These are phyloP conservation scores for Danielozyma ontarioensis DNA, from an alignment of 805 yeast genomes.

Conservation along the genomic window DNA sequence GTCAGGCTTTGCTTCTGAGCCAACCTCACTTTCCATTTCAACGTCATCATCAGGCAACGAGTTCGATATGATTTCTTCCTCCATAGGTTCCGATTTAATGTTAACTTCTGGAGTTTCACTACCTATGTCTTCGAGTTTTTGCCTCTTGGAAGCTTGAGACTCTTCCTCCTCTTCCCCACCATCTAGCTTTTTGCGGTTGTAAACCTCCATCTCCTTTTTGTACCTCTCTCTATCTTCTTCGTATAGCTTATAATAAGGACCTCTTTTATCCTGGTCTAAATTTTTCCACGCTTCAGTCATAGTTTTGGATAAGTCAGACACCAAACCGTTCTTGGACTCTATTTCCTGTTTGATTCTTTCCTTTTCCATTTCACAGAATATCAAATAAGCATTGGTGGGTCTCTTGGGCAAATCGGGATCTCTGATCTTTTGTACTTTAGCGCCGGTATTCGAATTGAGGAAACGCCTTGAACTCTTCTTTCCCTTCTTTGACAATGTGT, in stretches of 20 bases:
- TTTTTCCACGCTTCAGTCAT: slow-evolving; percentile 84
- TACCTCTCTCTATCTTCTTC: slow-evolving; percentile 77
- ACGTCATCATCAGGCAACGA: neutral
- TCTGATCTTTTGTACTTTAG: slow-evolving; percentile 39
- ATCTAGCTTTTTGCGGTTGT: slow-evolving; percentile 27
- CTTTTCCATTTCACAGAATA: slow-evolving; percentile 83
- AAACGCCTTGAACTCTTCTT: slow-evolving; percentile 10
- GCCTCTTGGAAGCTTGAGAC: slow-evolving; percentile 5
- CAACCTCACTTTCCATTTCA: neutral
- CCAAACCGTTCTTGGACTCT: slow-evolving; percentile 43
- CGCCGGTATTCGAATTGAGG: slow-evolving; percentile 4
- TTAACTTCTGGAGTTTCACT: slow-evolving; percentile 1
- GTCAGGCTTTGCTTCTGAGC: too few species aligned
- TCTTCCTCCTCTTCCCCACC: slow-evolving; percentile 5
- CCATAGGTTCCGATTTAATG: slow-evolving; percentile 1
- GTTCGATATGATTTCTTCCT: slow-evolving; percentile 2
- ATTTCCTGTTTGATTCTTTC: slow-evolving; percentile 60
- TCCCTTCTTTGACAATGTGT: slow-evolving; percentile 12
- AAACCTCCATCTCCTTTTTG: slow-evolving; percentile 62
- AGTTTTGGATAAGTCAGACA: slow-evolving; percentile 65
- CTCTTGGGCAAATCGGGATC: slow-evolving; percentile 86
- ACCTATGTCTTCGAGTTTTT: slow-evolving; percentile 8
- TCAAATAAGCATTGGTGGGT: slow-evolving; percentile 84
- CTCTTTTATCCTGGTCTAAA: slow-evolving; percentile 61
- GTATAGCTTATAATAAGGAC: slow-evolving; percentile 68